Evolutionary conservation across 169 alveolate genomes (phyloP).

Genomic region (Cystoisospora suis): DNA sequence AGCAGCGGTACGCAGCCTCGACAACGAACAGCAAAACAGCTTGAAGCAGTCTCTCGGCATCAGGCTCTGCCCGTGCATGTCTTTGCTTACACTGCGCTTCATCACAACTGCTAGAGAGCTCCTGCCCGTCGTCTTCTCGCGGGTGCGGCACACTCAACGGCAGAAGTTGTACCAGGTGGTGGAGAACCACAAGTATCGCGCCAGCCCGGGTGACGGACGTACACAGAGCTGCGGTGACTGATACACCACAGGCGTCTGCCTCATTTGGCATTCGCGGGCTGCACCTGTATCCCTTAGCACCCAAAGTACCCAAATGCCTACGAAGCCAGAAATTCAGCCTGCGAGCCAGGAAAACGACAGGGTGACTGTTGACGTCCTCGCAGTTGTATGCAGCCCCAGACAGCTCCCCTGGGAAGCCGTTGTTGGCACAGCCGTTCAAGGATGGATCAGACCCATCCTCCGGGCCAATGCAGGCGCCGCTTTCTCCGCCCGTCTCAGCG

Average conservation of each 20-base stretch:
- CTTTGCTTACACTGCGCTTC: not conserved
- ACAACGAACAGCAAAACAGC: conserved; percentile 7
- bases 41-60: not conserved
- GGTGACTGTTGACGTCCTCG: conserved; percentile 8
- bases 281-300: not conserved
- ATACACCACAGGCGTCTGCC: not conserved
- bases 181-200: conserved; percentile 40
- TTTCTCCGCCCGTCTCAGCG: not conserved
- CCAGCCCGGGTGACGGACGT: conserved; percentile 41
- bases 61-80: not conserved
- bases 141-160: conserved; percentile 17
- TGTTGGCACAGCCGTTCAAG: not conserved
- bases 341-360: conserved; percentile 37
- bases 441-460: not conserved
- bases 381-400: not conserved
- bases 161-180: conserved; percentile 27
- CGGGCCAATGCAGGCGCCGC: not conserved
- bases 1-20: conserved; percentile 59
- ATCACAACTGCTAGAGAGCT: not conserved
- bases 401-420: not conserved
- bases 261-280: not conserved
- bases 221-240: not conserved
- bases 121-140: not conserved
- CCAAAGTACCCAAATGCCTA: conserved; percentile 49
- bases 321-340: conserved; percentile 55